Conservation (phyloP, 164 flowering plant species). For the Cinnamomum chago region DNA sequence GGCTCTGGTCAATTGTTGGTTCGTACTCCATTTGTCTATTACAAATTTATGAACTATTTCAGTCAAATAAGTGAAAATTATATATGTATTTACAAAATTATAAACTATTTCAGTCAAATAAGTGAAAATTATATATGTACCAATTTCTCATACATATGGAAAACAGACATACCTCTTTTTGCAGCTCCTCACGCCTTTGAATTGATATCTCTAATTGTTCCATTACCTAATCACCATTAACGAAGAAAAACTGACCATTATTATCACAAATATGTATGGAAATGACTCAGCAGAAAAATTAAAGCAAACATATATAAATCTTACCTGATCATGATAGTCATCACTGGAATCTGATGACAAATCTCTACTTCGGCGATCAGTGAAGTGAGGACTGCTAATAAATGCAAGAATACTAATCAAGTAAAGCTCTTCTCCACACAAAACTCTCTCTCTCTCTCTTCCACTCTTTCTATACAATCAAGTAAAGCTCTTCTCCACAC, state of each 20-base stretch:
- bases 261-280: constrained; percentile 1
- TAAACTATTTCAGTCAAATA: background rate
- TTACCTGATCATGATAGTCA: constrained; percentile 48
- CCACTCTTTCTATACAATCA: background rate
- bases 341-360: constrained; percentile 47
- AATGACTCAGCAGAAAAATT: background rate
- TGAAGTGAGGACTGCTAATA: constrained; percentile 37
- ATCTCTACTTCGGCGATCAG: constrained; percentile 43
- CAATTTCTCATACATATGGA: too few species aligned
- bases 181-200: constrained; percentile 58
- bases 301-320: background rate
- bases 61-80: background rate
- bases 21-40: background rate
- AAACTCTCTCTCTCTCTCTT: constrained; percentile 1
- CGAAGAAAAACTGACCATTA: background rate
- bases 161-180: constrained; percentile 49
- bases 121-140: background rate
- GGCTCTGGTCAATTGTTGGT: too few species aligned
- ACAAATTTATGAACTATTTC: background rate
- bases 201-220: constrained; percentile 45
- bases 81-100: background rate
- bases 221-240: constrained; percentile 35
- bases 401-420: constrained; percentile 2
- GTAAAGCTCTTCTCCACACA: background rate
- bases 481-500: background rate